Evolutionary conservation across 805 yeast species (phyloP), one percentile per base, ranked within the genome.

Genomic region (Candida hispaniensis): DNA sequence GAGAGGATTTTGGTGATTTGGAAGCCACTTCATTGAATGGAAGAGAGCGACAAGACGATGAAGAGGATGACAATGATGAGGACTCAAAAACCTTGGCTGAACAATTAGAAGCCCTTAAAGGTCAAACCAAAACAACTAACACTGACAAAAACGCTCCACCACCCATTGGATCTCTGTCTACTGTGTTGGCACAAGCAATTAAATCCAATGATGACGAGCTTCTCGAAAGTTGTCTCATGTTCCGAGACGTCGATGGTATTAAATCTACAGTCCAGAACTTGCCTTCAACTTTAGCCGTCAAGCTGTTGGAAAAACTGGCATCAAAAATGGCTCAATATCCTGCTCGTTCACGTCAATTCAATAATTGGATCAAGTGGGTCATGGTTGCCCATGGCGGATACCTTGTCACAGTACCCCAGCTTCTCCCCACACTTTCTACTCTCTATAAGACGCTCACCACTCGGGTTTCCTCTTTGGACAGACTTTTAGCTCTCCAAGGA

Each of bases 161-260:
- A 7, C 21, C 21, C 26, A 20, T 30, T 16, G 32, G 14, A 14
- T 20, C 47, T 26, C 32, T 34, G 41, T 73, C 94, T 2, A 75
- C 79, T 1, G 72, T 91, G n/a, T 64, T 91, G 27, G 65, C 86
- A 9, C 98, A 91, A 60, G 88, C 98, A 0, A 65, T 91, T 43
- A 75, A 73, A 48, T 75, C 93, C 13, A 81, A 80, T 49, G 99
- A 91, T 54, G 85, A 76, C 48, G 62, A 91, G 7, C 63, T 91
- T 39, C 64, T 91, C 43, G 97, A 91, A 55, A 73, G 82, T 3
- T 94, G 93, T 8, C 64, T 91, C 44, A 52, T 60, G 42, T 63
- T 63, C 41, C 54, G 66, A 14, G 73, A 72, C 44, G 70, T 71
- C 30, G 61, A 55, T 15, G 64, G 69, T 39, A 64, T 74, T 41